phyloP scores from a whole-genome alignment of 139 green algal species.

The Chlorella sp. region DNA sequence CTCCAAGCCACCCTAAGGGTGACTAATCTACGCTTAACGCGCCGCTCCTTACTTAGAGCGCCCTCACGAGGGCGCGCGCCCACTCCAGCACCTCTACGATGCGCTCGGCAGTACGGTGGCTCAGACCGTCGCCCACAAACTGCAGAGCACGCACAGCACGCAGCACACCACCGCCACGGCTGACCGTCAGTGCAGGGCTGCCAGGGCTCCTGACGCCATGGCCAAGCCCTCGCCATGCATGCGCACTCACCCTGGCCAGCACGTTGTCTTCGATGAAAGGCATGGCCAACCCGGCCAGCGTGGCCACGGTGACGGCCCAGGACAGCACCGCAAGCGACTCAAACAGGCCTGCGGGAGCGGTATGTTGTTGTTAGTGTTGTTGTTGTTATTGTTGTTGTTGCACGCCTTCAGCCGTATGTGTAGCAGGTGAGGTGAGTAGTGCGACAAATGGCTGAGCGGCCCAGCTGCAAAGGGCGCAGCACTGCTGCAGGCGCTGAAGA shows the following conservation, averaged over 20 bases:
- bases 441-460: no score
- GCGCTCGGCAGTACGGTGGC: neutral
- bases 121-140: constrained; percentile 3
- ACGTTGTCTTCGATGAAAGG: neutral
- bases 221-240: neutral
- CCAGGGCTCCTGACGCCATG: neutral
- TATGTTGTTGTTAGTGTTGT: neutral
- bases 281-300: neutral
- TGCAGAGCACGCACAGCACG: neutral
- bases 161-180: no score
- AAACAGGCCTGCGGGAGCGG: neutral
- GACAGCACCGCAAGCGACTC: constrained; percentile 4
- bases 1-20: neutral
- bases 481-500: no score
- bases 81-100: constrained; percentile 1
- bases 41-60: no score
- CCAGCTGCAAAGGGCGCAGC: no score
- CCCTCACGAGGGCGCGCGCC: neutral
- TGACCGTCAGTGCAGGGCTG: no score
- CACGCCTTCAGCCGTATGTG: no score
- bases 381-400: neutral
- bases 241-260: neutral
- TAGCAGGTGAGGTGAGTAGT: no score
- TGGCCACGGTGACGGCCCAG: constrained; percentile 6
- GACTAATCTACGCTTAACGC: no score